Base-by-base conservation (phyloP, 148 eudicot genomes). In the Chenopodium formosanum region DNA sequence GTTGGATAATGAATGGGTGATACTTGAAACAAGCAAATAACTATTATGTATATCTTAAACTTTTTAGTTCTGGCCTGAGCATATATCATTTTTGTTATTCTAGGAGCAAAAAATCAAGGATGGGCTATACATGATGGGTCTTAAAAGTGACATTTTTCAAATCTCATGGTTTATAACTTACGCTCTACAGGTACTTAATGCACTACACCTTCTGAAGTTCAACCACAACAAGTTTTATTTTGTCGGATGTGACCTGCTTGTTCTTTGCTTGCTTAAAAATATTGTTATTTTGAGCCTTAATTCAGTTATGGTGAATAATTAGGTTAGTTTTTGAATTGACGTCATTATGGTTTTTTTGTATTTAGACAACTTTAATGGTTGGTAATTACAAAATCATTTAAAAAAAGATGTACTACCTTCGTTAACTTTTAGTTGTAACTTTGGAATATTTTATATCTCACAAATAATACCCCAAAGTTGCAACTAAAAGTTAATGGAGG, bases 121-220 rank as follows among this genome's bases (percentile, higher is more conserved):
- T 83, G 99, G 99, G 83, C 97, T 97, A 79, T 91, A 89, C 89
- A 97, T 97, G 97, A 97, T 97, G 98, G 99, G 99, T 80, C 95
- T 97, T 64, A 92, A 90, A 83, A 91, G 87, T 79, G 94, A 89
- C 85, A 89, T 93, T 82, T 97, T 94, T 78, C 84, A 90, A 83
- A 82, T 94, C 78, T 94, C 97, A 37, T 97, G 99, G 99, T 91
- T 97, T 82, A 83, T 97, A 66, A 97, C 99, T 72, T 97, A 97
- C 78, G 82, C 91, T 75, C 13, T 94, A 25, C 99, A 94, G 99
- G 98, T 96, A 88, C 20, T 77, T 83, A 73, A 44, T 77, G 62
- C 50, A 11, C 50, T 75, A 22, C 46, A 58, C 40, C 23, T 69
- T 44, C 12, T 16, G 47, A 25, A 66, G 37, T 32, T 23, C 66